Percentiles rank a stretch among this genome's conserved stretches.
These are phyloP conservation scores for Zizania palustris DNA, from an alignment of 202 grass and related monocot species.

Conservation along the genomic window DNA sequence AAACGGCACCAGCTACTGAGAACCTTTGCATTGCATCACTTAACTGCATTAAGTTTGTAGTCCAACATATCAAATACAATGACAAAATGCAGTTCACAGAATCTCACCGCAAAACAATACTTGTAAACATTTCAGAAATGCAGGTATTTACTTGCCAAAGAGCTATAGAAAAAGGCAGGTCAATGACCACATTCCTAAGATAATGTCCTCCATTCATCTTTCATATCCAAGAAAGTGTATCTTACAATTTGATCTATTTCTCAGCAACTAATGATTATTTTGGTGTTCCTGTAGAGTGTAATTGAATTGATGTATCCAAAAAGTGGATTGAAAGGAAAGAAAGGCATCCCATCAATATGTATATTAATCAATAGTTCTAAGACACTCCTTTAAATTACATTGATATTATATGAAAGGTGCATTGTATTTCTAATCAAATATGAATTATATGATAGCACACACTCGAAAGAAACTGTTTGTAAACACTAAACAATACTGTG, in stretches of 20 bases:
- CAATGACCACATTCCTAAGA: neutral
- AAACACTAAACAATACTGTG: too few species aligned
- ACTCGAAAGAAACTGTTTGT: neutral
- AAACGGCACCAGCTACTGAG: neutral
- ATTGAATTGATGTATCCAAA: neutral
- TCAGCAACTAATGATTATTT: neutral
- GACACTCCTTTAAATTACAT: neutral
- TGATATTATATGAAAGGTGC: neutral
- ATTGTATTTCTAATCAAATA: neutral
- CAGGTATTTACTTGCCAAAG: neutral
- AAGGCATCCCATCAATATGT: neutral
- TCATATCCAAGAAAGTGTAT: neutral
- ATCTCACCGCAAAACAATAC: neutral
- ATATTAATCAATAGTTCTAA: slow-evolving; percentile 8
- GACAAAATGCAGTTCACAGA: neutral
- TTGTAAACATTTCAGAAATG: slow-evolving; percentile 4
- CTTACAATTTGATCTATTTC: slow-evolving; percentile 19
- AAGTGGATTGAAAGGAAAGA: neutral
- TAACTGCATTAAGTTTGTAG: slow-evolving; percentile 18
- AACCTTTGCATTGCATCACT: neutral
- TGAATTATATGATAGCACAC: neutral
- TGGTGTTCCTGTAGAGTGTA: neutral
- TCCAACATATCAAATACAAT: neutral
- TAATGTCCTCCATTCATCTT: neutral
- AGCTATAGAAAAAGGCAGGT: neutral